Evolutionary conservation across 768 basidiomycete species (phyloP).

Genomic region (Candolleomyces aberdarensis): DNA sequence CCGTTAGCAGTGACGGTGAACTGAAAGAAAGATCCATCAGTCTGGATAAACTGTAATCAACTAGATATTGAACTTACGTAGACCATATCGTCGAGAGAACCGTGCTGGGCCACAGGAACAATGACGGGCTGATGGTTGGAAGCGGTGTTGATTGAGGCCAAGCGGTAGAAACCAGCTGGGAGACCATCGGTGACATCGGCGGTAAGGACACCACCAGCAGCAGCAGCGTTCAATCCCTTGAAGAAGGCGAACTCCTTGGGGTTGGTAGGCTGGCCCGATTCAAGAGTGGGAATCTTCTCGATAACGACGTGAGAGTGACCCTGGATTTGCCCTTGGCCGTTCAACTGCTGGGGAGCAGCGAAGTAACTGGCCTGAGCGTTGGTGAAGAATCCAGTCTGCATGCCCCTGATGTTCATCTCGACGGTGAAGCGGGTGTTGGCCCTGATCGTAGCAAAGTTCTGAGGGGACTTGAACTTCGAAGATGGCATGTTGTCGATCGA

Average conservation of each 20-base stretch:
- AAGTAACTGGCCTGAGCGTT: conserved; percentile 50
- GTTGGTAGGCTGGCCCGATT: conserved; percentile 42
- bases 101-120: conserved; percentile 48
- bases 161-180: conserved; percentile 53
- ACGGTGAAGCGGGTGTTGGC: conserved; percentile 44
- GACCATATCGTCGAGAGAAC: conserved; percentile 43
- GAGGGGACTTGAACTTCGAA: conserved; percentile 41
- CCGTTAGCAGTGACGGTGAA: conserved; percentile 15
- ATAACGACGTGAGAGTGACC: conserved; percentile 61
- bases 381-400: conserved; percentile 46
- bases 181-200: conserved; percentile 47
- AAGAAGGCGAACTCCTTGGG: conserved; percentile 60
- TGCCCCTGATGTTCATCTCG: conserved; percentile 32
- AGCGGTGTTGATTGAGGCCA: conserved; percentile 50
- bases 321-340: conserved; percentile 37
- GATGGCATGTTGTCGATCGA: conserved; percentile 43
- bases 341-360: conserved; percentile 47
- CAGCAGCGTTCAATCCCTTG: conserved; percentile 53
- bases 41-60: neutral
- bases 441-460: conserved; percentile 37
- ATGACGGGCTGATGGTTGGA: conserved; percentile 50
- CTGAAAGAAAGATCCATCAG: conserved; percentile 5
- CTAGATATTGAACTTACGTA: conserved; percentile 32
- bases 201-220: conserved; percentile 47
- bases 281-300: conserved; percentile 40